Evolutionary conservation across 225 moss, liverwort and hornwort genomes (phyloP).

Genomic region (Sphagnum tenellum): DNA sequence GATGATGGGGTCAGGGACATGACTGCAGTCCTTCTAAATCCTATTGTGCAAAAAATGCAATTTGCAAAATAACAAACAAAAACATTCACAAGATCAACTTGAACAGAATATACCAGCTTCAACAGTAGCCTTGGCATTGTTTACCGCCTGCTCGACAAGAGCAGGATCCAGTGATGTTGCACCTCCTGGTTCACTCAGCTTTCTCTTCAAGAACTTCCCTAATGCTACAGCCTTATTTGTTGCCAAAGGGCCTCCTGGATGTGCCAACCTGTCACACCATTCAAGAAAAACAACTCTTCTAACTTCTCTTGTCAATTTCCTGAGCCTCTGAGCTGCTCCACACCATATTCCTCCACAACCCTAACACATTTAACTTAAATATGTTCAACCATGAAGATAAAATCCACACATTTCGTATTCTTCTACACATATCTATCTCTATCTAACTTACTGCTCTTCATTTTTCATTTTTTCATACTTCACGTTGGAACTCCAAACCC

Average conservation of each 20-base stretch:
- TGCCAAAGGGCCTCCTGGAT: conserved; percentile 89
- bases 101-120: conserved; percentile 36
- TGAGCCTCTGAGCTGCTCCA: no score
- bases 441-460: no score
- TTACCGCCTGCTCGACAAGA: conserved; percentile 84
- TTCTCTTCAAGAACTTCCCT: conserved; percentile 84
- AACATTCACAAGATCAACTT: not conserved
- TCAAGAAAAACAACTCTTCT: not conserved
- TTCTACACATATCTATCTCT: no score
- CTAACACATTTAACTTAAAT: no score
- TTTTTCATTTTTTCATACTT: no score
- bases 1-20: not conserved
- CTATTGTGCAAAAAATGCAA: not conserved
- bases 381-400: no score
- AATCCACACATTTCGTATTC: no score
- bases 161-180: conserved; percentile 63
- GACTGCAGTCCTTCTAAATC: not conserved
- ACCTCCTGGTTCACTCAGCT: conserved; percentile 71
- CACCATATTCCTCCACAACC: no score
- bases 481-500: no score
- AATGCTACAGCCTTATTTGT: conserved; percentile 95
- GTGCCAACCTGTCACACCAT: conserved; percentile 64
- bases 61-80: not conserved
- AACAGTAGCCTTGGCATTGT: conserved; percentile 65
- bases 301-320: no score